Evolutionary conservation across 495 filamentous ascomycete species (phyloP).

Genomic region (Aspergillus nidulans): DNA sequence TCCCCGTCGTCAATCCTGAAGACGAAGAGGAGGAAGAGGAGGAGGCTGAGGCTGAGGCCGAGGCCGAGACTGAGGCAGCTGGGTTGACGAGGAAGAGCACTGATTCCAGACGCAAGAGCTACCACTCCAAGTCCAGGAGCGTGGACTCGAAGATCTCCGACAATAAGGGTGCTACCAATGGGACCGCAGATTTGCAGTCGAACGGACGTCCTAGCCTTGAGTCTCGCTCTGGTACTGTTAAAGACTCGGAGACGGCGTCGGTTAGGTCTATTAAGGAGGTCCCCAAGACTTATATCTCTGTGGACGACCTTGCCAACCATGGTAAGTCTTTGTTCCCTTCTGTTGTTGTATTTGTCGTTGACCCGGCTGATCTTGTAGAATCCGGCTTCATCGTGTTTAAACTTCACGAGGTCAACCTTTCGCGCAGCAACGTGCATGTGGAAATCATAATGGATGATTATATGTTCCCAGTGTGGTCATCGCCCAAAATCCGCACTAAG

Average conservation of each 20-base stretch:
- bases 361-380: constrained; percentile 47
- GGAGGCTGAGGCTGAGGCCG: constrained; percentile 40
- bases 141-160: constrained; percentile 17
- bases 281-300: constrained; percentile 72
- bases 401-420: constrained; percentile 79
- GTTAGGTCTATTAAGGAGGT: constrained; percentile 46
- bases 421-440: constrained; percentile 69
- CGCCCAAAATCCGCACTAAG: constrained; percentile 63
- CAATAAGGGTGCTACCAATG: constrained; percentile 17
- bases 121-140: constrained; percentile 29
- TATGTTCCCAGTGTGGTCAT: constrained; percentile 83
- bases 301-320: constrained; percentile 75
- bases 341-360: neutral
- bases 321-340: constrained; percentile 38
- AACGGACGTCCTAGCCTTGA: constrained; percentile 38
- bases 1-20: constrained; percentile 86
- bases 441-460: constrained; percentile 94
- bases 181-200: constrained; percentile 19
- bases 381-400: constrained; percentile 93
- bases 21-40: constrained; percentile 69
- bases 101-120: constrained; percentile 28
- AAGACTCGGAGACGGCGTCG: constrained; percentile 36
- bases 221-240: constrained; percentile 27
- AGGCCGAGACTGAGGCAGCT: constrained; percentile 27
- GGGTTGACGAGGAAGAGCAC: constrained; percentile 33